Conservation (phyloP, 2,329 filamentous ascomycete genomes). For the Xylariaceae sp. region DNA sequence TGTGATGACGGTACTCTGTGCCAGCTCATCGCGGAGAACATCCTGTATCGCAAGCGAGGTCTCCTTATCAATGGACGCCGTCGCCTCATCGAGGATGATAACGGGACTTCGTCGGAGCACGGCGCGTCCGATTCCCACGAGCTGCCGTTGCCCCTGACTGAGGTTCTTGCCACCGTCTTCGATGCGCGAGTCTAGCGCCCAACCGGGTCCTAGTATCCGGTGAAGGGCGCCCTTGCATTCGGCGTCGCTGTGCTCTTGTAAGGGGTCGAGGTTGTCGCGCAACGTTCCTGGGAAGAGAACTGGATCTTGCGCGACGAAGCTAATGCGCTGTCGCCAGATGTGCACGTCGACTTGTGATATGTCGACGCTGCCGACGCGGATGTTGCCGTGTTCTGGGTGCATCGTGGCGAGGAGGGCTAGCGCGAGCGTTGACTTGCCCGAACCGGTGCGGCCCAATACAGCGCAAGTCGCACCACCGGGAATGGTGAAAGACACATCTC, state of each 20-base stretch:
- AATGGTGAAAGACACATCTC: constrained; percentile 65
- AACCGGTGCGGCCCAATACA: constrained; percentile 77
- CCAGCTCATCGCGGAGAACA: constrained; percentile 50
- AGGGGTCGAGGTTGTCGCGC: constrained; percentile 63
- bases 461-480: constrained; percentile 58
- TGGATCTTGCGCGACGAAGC: constrained; percentile 60
- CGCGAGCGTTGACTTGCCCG: constrained; percentile 75
- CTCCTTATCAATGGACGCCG: constrained; percentile 55
- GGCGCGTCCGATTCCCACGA: constrained; percentile 56
- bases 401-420: constrained; percentile 54
- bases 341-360: constrained; percentile 51
- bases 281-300: constrained; percentile 56
- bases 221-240: constrained; percentile 49
- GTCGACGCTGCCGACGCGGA: constrained; percentile 51
- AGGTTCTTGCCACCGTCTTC: constrained; percentile 58
- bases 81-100: constrained; percentile 60
- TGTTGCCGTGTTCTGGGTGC: constrained; percentile 44
- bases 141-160: constrained; percentile 58
- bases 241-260: constrained; percentile 50
- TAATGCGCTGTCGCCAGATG: constrained; percentile 51
- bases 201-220: constrained; percentile 51
- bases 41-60: constrained; percentile 56
- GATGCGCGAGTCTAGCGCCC: constrained; percentile 46
- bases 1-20: constrained; percentile 55
- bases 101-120: constrained; percentile 56